phyloP scores from a whole-genome alignment of 768 basidiomycete species.

The Imleria badia region DNA sequence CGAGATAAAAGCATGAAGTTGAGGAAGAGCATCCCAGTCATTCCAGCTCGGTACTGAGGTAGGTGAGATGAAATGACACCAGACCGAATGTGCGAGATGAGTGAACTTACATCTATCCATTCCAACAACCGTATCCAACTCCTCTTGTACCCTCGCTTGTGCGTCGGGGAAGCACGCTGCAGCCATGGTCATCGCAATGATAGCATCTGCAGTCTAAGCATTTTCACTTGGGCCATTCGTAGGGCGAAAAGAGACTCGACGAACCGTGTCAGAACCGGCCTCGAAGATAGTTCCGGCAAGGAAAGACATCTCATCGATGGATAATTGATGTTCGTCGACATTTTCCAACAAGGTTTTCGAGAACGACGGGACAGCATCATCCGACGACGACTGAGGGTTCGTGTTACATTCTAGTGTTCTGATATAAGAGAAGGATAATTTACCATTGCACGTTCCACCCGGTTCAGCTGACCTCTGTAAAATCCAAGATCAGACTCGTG shows the following conservation, averaged over 20 bases:
- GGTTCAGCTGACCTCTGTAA: slow-evolving; percentile 48
- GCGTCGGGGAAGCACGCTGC: slow-evolving; percentile 53
- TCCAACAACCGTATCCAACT: slow-evolving; percentile 53
- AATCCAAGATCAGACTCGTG: slow-evolving; percentile 50
- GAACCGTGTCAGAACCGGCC: slow-evolving; percentile 57
- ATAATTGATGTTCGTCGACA: slow-evolving; percentile 45
- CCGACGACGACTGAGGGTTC: slow-evolving; percentile 8
- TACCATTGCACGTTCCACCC: slow-evolving; percentile 47
- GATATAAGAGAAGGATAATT: not conserved
- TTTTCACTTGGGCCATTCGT: not conserved
- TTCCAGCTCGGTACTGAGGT: slow-evolving; percentile 36
- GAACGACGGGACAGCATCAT: slow-evolving; percentile 37
- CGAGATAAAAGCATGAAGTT: slow-evolving; percentile 37
- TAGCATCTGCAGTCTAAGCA: not conserved
- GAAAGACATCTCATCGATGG: slow-evolving; percentile 54
- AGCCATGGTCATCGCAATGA: slow-evolving; percentile 49
- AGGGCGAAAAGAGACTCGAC: not conserved
- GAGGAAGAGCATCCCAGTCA: slow-evolving; percentile 35
- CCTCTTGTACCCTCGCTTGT: slow-evolving; percentile 48
- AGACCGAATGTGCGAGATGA: not conserved
- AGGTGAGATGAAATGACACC: not conserved
- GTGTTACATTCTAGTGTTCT: not conserved
- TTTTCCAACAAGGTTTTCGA: slow-evolving; percentile 53
- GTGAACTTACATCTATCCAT: slow-evolving; percentile 26
- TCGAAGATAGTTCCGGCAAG: slow-evolving; percentile 61